Conservation (phyloP, 2,329 filamentous ascomycete genomes). For the Aspergillus costaricaensis region DNA sequence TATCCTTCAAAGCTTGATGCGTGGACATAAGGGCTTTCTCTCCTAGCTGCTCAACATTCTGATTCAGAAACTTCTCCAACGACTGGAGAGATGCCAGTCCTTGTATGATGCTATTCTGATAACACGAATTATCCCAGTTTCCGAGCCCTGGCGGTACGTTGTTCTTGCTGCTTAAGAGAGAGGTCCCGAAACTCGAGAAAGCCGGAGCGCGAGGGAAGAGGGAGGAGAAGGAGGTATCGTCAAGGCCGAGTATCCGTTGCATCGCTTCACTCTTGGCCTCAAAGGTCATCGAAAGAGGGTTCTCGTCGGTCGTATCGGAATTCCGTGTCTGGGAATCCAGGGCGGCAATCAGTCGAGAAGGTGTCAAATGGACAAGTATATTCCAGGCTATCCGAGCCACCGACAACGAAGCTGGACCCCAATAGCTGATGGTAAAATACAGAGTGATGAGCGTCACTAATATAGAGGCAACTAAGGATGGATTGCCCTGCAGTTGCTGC, state of each 20-base stretch:
- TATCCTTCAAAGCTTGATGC: slow-evolving; percentile 60
- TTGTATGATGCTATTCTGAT: slow-evolving; percentile 94
- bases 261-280: slow-evolving; percentile 66
- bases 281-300: slow-evolving; percentile 38
- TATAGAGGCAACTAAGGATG: slow-evolving; percentile 31
- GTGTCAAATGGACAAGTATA: slow-evolving; percentile 41
- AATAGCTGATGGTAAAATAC: slow-evolving; percentile 33
- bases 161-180: slow-evolving; percentile 39
- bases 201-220: slow-evolving; percentile 59
- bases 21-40: slow-evolving; percentile 47
- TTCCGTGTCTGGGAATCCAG: slow-evolving; percentile 55
- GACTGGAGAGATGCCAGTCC: slow-evolving; percentile 74
- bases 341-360: slow-evolving; percentile 43
- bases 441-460: slow-evolving; percentile 30
- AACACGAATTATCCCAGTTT: slow-evolving; percentile 95
- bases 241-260: slow-evolving; percentile 63
- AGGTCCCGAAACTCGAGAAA: slow-evolving; percentile 56
- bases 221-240: slow-evolving; percentile 60
- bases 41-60: slow-evolving; percentile 40
- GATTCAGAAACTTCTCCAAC: slow-evolving; percentile 66
- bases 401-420: slow-evolving; percentile 32
- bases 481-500: slow-evolving; percentile 30
- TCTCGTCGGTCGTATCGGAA: slow-evolving; percentile 42
- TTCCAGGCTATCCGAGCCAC: slow-evolving; percentile 41
- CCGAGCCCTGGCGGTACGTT: slow-evolving; percentile 65